Base-by-base conservation (phyloP, 176 grass and related monocot genomes). In the Phyllostachys edulis region DNA sequence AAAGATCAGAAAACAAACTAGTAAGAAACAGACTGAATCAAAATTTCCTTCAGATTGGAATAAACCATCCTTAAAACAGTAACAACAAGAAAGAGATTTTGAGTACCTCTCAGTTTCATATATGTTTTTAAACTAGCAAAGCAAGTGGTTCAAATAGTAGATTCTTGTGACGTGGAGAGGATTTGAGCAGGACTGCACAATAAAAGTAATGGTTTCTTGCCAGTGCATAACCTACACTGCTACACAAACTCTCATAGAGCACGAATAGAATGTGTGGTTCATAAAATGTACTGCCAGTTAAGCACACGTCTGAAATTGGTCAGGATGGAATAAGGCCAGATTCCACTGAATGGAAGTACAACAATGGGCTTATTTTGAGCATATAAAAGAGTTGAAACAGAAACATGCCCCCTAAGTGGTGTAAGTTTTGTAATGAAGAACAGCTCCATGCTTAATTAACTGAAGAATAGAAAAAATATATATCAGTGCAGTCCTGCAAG, bases 1-100 rank as follows among this genome's bases (percentile, higher is more conserved):
- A 86, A 86, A 78, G 66, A 72, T 82, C 79, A 82, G 57, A 46
- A 82, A 41, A 38, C 20, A 63, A 16, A 71, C 40, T 40, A 10
- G 27, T 63, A 72, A 71, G 41, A 47, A 56, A 49, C 0, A 50
- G 65, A 66, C 38, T 73, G 26, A 71, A 90, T 64, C 24, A 73
- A 73, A 78, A 70, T 17, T 72, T 27, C 9, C 20, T 32, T 67
- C 4, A 85, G 24, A 80, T 18, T 36, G 59, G 15, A 81, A 68
- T 1, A 75, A 81, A 82, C 17, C 18, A 57, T 68, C 61, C 32
- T 49, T 68, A 36, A 68, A 62, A 24, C 18, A 65, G 21, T 63
- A 50, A 23, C 67, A 90, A 65, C 13, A 78, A 73, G 39, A 34
- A n/a, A n/a, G n/a, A n/a, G n/a, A n/a, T n/a, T n/a, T n/a, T n/a